Percentiles rank a stretch among this genome's conserved stretches.
Evolutionary conservation across 139 green algal genomes (phyloP).

Genomic region (Tetratostichococcus sp.): DNA sequence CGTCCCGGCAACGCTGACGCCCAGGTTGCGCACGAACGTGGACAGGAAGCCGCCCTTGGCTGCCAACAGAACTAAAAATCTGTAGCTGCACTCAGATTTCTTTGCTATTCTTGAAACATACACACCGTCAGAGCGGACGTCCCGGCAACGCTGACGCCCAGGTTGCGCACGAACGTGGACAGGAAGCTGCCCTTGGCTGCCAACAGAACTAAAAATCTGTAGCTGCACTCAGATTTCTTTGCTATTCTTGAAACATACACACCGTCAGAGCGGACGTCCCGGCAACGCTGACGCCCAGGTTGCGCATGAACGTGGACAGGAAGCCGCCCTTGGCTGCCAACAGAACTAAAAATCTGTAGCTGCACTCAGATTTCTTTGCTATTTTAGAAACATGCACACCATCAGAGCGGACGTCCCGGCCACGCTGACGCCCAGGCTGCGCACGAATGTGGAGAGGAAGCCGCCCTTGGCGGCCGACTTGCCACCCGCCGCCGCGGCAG

Average conservation of each 20-base stretch:
- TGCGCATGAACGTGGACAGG: conserved; percentile 70
- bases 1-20: no score
- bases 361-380: no score
- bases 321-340: conserved; percentile 39
- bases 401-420: conserved; percentile 75
- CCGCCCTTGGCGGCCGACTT: conserved; percentile 29
- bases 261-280: conserved; percentile 71
- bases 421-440: conserved; percentile 64
- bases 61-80: no score
- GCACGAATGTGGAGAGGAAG: conserved; percentile 73
- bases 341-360: no score
- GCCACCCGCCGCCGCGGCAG: background rate
- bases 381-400: no score
- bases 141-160: conserved; percentile 73
- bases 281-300: conserved; percentile 64
- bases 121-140: conserved; percentile 59
- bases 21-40: no score
- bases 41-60: no score
- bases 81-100: no score
- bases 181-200: conserved; percentile 51
- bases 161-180: conserved; percentile 63
- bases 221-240: no score
- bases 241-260: no score
- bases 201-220: no score
- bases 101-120: no score